phyloP scores from a whole-genome alignment of 2,329 filamentous ascomycete genomes.

The Aspergillus fructus region DNA sequence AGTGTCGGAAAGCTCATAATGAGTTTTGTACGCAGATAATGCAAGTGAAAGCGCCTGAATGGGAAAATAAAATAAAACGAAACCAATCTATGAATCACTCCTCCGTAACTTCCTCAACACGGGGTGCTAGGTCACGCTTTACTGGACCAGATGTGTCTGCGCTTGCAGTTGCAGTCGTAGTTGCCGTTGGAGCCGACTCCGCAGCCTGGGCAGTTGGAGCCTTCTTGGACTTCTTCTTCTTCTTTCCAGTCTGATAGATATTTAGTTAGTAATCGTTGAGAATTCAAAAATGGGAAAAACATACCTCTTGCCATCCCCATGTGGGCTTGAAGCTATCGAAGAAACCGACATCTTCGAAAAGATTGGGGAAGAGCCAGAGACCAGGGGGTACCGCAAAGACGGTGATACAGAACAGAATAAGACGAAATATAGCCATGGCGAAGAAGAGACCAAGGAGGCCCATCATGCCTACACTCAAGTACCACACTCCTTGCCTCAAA shows the following conservation, averaged over 20 bases:
- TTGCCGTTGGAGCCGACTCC: slow-evolving; percentile 26
- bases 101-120: slow-evolving; percentile 47
- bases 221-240: slow-evolving; percentile 40
- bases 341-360: slow-evolving; percentile 98
- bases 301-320: slow-evolving; percentile 97
- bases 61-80: neutral
- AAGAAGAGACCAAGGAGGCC: slow-evolving; percentile 92
- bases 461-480: slow-evolving; percentile 90
- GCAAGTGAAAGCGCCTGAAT: neutral
- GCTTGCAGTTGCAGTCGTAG: slow-evolving; percentile 40
- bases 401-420: slow-evolving; percentile 91
- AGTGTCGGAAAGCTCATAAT: neutral
- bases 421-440: slow-evolving; percentile 92
- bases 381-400: slow-evolving; percentile 82
- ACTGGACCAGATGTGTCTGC: slow-evolving; percentile 32
- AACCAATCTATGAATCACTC: slow-evolving; percentile 27
- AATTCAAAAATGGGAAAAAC: slow-evolving; percentile 21
- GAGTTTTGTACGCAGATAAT: neutral
- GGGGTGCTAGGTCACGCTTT: slow-evolving; percentile 43
- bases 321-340: slow-evolving; percentile 94
- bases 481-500: slow-evolving; percentile 92
- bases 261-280: slow-evolving; percentile 8
- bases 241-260: slow-evolving; percentile 37
- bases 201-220: slow-evolving; percentile 6
- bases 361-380: slow-evolving; percentile 96